Conservation (phyloP, 495 filamentous ascomycete species). For the Xylaria flabelliformis region DNA sequence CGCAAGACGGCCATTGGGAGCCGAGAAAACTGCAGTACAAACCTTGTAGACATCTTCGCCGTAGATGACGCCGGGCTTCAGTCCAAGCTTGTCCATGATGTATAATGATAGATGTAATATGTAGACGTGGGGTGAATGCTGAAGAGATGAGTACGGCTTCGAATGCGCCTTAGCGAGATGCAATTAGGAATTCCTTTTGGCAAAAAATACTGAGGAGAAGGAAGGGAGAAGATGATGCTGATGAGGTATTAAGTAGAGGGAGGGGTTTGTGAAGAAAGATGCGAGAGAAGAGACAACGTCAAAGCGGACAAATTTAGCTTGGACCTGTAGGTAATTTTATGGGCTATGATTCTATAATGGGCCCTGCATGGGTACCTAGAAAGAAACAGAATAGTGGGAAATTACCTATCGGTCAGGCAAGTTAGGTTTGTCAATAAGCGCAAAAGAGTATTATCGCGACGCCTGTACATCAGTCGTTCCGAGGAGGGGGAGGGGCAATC, state of each 20-base stretch:
- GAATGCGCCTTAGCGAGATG: neutral
- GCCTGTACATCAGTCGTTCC: neutral
- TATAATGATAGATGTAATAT: neutral
- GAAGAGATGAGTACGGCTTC: neutral
- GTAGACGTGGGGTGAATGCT: neutral
- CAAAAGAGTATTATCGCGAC: constrained; percentile 12
- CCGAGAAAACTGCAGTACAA: constrained; percentile 32
- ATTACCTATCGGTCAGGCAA: neutral
- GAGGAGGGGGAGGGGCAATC: constrained; percentile 27
- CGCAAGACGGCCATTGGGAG: neutral
- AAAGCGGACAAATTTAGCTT: constrained; percentile 8
- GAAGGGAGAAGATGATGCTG: neutral
- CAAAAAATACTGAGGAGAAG: neutral
- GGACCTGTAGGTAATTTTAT: neutral
- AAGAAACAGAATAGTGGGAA: neutral
- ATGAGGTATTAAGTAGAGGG: constrained; percentile 25
- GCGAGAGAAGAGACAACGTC: neutral
- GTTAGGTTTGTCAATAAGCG: neutral
- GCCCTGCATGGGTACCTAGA: neutral
- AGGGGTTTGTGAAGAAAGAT: constrained; percentile 6
- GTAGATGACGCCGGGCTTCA: constrained; percentile 85
- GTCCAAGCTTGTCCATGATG: constrained; percentile 57
- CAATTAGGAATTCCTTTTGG: neutral
- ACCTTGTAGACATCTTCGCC: constrained; percentile 77
- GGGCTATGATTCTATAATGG: constrained; percentile 1